Evolutionary conservation across 139 green algal genomes (phyloP), one percentile per base, ranked within the genome.

Genomic region (Closterium sp.): DNA sequence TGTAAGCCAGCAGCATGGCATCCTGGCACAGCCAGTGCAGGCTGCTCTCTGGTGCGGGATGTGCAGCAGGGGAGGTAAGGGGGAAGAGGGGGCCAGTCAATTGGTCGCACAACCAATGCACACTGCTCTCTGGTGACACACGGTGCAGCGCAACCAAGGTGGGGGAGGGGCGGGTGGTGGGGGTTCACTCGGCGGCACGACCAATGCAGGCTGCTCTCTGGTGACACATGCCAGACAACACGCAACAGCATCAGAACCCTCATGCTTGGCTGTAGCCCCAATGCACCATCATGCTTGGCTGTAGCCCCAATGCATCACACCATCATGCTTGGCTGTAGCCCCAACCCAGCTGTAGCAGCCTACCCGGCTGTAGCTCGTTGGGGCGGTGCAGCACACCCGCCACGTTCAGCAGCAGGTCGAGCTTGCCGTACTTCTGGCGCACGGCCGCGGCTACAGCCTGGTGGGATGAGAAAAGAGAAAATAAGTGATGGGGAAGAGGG

Each of bases 401-500:
- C 31, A 93, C 92, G 88, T 98, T 98, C 34, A 98, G 88, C 3
- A 98, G 89, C 8, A 97, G 84, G 90, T 97, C 94, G 10, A 98
- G 38, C 30, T 96, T 90, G 16, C 92, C 43, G 36, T 95, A 85
- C 10, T 91, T 30, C 2, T 83, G 55, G 2, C 69, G 34, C 1
- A 97, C 94, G 7, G 88, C 3, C 23, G 83, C 76, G 4, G 93
- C 95, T 25, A 94, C 95, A 25, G 34, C 90, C 90, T 91, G 85
- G 55, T n/a, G n/a, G n/a, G n/a, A n/a, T n/a, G n/a, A n/a, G 16
- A 76, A 19, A 76, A 4, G 55, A 25, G 25, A 4, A 55, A 6
- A 55, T 12, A 55, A 55, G 36, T 6, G 36, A 6, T 12, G 36
- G 6, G 36, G 6, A 55, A 55, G 6, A 12, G 36, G 81, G 7